Percentiles rank a stretch among this genome's conserved stretches.
Conservation (phyloP, 108 stramenopile genomes). For the Discostella stelligeroides region DNA sequence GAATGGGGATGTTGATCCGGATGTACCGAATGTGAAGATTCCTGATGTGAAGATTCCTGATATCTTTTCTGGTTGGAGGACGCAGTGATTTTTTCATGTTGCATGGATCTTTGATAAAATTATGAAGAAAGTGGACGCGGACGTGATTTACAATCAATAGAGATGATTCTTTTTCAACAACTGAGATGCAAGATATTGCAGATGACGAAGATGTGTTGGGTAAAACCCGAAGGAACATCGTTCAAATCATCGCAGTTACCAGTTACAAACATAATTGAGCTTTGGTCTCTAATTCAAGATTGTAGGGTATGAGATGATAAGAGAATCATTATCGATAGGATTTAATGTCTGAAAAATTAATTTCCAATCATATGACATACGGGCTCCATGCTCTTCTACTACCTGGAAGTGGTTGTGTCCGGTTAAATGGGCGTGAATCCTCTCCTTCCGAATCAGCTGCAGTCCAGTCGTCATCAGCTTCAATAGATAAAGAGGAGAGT, state of each 20-base stretch:
- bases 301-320: background rate
- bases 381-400: background rate
- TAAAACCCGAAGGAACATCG: no score
- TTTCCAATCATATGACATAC: constrained; percentile 1
- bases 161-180: no score
- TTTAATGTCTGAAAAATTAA: background rate
- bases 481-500: background rate
- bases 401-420: constrained; percentile 20
- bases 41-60: constrained; percentile 17
- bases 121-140: no score
- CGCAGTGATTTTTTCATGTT: background rate
- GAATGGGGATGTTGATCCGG: constrained; percentile 36
- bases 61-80: constrained; percentile 12
- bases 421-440: constrained; percentile 11
- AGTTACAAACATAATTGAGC: no score
- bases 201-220: background rate
- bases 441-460: constrained; percentile 35
- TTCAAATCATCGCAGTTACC: no score
- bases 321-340: background rate
- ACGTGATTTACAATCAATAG: no score
- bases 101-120: background rate
- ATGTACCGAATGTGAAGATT: constrained; percentile 37
- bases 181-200: background rate
- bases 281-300: no score
- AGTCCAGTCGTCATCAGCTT: constrained; percentile 52